phyloP scores from a whole-genome alignment of 345 rosid genomes.

The Eucalyptus cloeziana region DNA sequence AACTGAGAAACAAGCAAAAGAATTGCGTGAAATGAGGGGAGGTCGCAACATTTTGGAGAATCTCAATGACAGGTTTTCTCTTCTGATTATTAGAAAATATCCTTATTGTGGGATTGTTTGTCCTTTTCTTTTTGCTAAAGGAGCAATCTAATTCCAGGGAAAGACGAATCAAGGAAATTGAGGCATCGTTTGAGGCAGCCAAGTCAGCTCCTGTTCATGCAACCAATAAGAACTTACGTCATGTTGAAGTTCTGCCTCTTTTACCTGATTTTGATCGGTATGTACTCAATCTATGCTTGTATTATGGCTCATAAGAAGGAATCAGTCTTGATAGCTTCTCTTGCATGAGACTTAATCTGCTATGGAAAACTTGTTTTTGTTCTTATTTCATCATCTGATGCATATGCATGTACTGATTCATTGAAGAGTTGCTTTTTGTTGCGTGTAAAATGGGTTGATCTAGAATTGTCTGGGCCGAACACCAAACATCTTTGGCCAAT shows the following conservation, averaged over 20 bases:
- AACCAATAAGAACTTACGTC: constrained; percentile 62
- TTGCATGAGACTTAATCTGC: background rate
- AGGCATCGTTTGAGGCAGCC: constrained; percentile 77
- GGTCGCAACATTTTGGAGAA: constrained; percentile 62
- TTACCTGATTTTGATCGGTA: constrained; percentile 89
- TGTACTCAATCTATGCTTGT: background rate
- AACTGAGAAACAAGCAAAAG: constrained; percentile 94
- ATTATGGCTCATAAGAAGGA: background rate
- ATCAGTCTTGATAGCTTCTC: background rate
- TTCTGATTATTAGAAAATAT: background rate
- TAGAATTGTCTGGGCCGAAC: background rate
- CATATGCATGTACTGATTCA: background rate
- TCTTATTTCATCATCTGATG: background rate
- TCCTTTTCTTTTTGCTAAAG: background rate
- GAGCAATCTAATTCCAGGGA: constrained; percentile 32
- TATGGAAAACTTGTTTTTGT: background rate
- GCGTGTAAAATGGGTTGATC: background rate
- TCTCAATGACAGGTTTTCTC: constrained; percentile 64
- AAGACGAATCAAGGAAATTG: constrained; percentile 87
- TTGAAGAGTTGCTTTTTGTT: background rate
- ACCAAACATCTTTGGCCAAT: background rate
- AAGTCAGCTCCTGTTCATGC: constrained; percentile 81
- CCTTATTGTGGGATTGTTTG: background rate
- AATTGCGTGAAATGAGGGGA: constrained; percentile 71
- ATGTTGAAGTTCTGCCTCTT: constrained; percentile 72